A percentile compares a stretch with the other conserved stretches of the same genome.
Evolutionary conservation across 768 basidiomycete species (phyloP).

Genomic region (Kwoniella dendrophila): DNA sequence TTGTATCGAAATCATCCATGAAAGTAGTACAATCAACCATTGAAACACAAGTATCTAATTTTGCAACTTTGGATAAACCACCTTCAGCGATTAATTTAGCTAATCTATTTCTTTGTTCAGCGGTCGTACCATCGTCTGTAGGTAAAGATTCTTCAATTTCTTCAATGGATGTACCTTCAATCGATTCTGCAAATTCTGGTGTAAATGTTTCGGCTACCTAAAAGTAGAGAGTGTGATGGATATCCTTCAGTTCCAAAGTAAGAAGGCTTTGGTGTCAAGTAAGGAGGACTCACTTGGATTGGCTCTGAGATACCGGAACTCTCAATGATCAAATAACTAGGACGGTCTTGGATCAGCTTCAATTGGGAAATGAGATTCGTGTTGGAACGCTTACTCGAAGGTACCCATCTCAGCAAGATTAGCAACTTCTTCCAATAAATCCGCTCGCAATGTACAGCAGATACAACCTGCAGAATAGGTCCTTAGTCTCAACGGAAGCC

Average conservation of each 20-base stretch:
- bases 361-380: not conserved
- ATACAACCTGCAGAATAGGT: constrained; percentile 46
- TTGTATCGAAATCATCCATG: constrained; percentile 49
- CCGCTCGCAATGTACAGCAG: constrained; percentile 55
- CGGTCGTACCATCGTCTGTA: constrained; percentile 7
- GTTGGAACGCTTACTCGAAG: constrained; percentile 42
- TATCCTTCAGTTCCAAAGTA: not conserved
- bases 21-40: constrained; percentile 52
- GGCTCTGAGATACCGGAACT: constrained; percentile 53
- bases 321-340: constrained; percentile 55
- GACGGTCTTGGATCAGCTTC: not conserved
- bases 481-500: not conserved
- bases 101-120: constrained; percentile 32
- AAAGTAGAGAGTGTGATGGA: not conserved
- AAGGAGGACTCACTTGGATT: constrained; percentile 32
- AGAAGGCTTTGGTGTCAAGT: not conserved
- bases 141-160: constrained; percentile 40
- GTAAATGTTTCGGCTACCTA: constrained; percentile 56
- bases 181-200: constrained; percentile 43
- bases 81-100: constrained; percentile 51
- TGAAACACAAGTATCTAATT: constrained; percentile 52
- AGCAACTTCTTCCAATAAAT: constrained; percentile 54
- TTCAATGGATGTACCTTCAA: constrained; percentile 26
- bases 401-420: constrained; percentile 41
- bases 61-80: constrained; percentile 48